A percentile compares a stretch with the other conserved stretches of the same genome.
These are phyloP conservation scores for Camellia japonica DNA, from an alignment of 148 eudicot species.

Conservation along the genomic window DNA sequence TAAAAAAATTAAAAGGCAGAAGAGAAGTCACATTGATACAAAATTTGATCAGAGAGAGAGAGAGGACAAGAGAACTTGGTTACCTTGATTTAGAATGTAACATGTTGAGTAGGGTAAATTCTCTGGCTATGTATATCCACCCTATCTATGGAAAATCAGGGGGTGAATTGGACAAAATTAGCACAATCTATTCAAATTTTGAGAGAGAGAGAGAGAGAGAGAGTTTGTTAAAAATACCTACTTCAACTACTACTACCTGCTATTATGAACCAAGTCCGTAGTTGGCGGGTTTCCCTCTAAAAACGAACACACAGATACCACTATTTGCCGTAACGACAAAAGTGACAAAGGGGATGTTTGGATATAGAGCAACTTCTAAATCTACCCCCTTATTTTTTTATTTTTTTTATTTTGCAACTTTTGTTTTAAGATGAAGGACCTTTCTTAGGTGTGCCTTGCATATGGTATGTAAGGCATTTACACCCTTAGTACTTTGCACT, in stretches of 20 bases:
- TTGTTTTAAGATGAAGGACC: too few relatives aligned
- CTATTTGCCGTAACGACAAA: not conserved
- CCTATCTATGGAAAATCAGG: constrained; percentile 27
- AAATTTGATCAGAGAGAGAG: not conserved
- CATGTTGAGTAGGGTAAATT: constrained; percentile 16
- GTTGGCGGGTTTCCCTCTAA: constrained; percentile 31
- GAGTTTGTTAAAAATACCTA: not conserved
- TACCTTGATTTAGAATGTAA: constrained; percentile 41
- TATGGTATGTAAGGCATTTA: too few relatives aligned
- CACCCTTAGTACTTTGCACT: too few relatives aligned
- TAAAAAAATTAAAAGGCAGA: too few relatives aligned
- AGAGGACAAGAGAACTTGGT: constrained; percentile 11
- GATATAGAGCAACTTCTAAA: too few relatives aligned
- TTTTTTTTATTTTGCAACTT: too few relatives aligned
- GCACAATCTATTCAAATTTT: not conserved
- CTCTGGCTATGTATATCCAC: not conserved
- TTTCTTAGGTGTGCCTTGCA: too few relatives aligned
- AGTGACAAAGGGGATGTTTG: not conserved
- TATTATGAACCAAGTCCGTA: constrained; percentile 21
- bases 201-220: constrained; percentile 9
- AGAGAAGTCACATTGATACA: not conserved
- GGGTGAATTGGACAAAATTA: not conserved
- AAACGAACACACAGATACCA: not conserved
- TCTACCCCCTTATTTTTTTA: too few relatives aligned
- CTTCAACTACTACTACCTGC: not conserved